phyloP scores from a whole-genome alignment of 257 asterid species.

The Haberlea rhodopensis region DNA sequence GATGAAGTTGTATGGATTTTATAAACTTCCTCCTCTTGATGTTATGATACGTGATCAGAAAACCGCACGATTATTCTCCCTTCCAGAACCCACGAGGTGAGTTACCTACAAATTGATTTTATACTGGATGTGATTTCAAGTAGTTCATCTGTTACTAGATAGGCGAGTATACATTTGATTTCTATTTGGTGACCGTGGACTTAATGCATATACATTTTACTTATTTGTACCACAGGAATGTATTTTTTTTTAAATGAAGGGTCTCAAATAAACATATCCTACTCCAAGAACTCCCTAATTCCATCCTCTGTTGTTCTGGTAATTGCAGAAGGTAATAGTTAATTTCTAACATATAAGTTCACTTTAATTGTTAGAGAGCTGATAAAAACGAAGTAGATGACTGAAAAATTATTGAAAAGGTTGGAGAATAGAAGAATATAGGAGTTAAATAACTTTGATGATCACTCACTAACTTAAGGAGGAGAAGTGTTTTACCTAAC shows the following conservation, averaged over 20 bases:
- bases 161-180: neutral
- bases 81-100: neutral
- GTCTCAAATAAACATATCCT: neutral
- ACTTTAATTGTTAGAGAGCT: neutral
- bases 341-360: no score
- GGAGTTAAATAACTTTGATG: no score
- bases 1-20: neutral
- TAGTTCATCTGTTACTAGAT: neutral
- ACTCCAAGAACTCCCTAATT: neutral
- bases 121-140: neutral
- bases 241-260: neutral
- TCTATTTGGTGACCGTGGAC: neutral
- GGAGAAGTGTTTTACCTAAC: neutral
- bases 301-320: neutral
- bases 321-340: neutral
- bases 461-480: no score
- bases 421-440: neutral
- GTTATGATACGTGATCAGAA: neutral
- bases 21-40: neutral
- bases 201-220: neutral
- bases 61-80: neutral
- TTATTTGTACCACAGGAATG: neutral
- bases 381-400: neutral
- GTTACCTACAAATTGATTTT: neutral
- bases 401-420: no score